Evolutionary conservation across 2,329 filamentous ascomycete species (phyloP), one percentile per base, ranked within the genome.

Genomic region (Xylaria sp.): DNA sequence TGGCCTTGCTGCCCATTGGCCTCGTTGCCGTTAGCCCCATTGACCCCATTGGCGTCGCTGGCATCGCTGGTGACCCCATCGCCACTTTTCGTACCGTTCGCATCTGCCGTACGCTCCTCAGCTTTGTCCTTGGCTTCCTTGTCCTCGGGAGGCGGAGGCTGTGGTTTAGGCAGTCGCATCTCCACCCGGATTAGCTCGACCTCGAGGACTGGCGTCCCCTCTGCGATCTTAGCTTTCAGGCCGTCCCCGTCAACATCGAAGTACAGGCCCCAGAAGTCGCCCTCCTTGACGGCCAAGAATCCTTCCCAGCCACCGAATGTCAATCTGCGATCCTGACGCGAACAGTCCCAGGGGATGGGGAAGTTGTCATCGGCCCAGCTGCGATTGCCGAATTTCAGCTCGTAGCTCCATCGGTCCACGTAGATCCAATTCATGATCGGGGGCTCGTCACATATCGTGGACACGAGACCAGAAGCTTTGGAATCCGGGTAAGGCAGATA

Each of bases 401-500:
- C 82, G 65, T 83, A 80, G 5, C 82, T 83, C 50, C 80, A 76
- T 48, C 79, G 78, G 71, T 85, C 81, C 41, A 85, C 78, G 66
- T 82, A 85, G 69, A 85, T 82, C 84, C 84, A 85, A 74, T 85
- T 85, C 79, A 85, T 81, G 64, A 84, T 79, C 0, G 84, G 84
- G 13, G 84, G 82, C 9, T 83, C 82, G 55, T 84, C 81, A 44
- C 80, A 82, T 48, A 85, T 85, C 5, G 82, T 85, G 12, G 81
- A 84, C 25, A 85, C 84, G 1, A 85, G 80, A 1, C 84, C 84
- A 18, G 83, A 80, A 50, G 81, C 79, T 10, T 77, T 76, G 20
- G 79, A 67, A 7, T 87, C 86, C 4, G 87, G 86, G 72, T 88
- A 88, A 0, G 86, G 84, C 13, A 89, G 80, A 73, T 84, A 88